Evolutionary conservation across 2,329 filamentous ascomycete genomes (phyloP).

Genomic region (Biscogniauxia mediterranea): DNA sequence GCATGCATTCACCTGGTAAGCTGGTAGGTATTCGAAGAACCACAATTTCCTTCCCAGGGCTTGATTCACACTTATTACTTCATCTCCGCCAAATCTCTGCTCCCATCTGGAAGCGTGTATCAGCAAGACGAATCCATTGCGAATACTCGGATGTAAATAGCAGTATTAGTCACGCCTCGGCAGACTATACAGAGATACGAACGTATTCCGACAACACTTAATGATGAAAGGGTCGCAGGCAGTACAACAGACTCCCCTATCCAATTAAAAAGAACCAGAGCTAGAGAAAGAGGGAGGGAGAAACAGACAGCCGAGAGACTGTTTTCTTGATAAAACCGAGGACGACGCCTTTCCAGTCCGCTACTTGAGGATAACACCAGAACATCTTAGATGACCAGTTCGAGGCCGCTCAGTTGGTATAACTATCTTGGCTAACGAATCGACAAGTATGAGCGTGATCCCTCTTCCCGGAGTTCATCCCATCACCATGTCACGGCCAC

Average conservation of each 20-base stretch:
- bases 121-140: conserved; percentile 1
- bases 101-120: not conserved
- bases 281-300: conserved; percentile 4
- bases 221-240: conserved; percentile 13
- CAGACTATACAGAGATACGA: conserved; percentile 10
- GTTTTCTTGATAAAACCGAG: conserved; percentile 2
- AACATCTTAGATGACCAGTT: not conserved
- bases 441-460: conserved; percentile 41
- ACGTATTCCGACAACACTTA: conserved; percentile 11
- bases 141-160: conserved; percentile 13
- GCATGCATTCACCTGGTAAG: conserved; percentile 15
- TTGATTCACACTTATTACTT: conserved; percentile 19
- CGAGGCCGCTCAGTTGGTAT: conserved; percentile 7
- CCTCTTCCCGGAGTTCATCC: conserved; percentile 45
- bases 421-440: conserved; percentile 40
- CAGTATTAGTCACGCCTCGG: conserved; percentile 15
- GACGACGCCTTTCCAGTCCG: not conserved
- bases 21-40: conserved; percentile 16
- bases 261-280: not conserved
- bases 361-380: conserved; percentile 2
- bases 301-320: conserved; percentile 9
- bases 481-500: conserved; percentile 66
- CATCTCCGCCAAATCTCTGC: conserved; percentile 18
- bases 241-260: conserved; percentile 11
- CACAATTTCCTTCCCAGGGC: conserved; percentile 21